These are phyloP conservation scores for Aspergillus biplanus DNA, from an alignment of 495 filamentous ascomycete species.

Conservation along the genomic window DNA sequence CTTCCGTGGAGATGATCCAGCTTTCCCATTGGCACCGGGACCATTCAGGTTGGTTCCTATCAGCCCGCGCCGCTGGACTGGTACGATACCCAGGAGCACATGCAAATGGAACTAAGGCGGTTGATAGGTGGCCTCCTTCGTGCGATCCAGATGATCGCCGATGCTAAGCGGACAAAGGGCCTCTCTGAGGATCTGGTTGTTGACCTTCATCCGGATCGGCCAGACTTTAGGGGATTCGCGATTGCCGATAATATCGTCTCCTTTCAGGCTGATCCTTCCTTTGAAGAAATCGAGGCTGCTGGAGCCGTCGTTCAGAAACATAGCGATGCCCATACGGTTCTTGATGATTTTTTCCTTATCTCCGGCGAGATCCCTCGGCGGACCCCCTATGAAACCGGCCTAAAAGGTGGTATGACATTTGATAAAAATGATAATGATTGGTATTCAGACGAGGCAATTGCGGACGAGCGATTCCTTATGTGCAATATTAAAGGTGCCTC, in stretches of 20 bases:
- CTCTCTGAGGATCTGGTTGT: conserved; percentile 38
- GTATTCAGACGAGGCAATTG: conserved; percentile 57
- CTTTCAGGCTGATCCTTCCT: conserved; percentile 61
- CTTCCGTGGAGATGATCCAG: conserved; percentile 75
- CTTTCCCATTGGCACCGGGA: conserved; percentile 74
- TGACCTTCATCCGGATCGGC: conserved; percentile 60
- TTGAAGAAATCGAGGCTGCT: conserved; percentile 52
- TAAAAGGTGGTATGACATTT: conserved; percentile 53
- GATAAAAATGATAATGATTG: conserved; percentile 50
- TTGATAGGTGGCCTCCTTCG: conserved; percentile 50
- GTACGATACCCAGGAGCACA: neutral
- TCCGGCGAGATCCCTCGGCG: conserved; percentile 61
- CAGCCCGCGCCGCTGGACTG: neutral
- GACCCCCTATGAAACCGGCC: conserved; percentile 57
- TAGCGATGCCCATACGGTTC: conserved; percentile 51
- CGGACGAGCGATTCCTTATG: conserved; percentile 62
- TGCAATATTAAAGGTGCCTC: conserved; percentile 59
- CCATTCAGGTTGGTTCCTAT: conserved; percentile 48
- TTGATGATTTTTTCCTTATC: conserved; percentile 59
- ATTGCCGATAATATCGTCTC: conserved; percentile 49
- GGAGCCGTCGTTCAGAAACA: conserved; percentile 52
- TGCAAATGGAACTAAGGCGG: conserved; percentile 12
- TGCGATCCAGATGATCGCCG: conserved; percentile 52
- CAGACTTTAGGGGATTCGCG: conserved; percentile 56
- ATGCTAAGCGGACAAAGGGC: conserved; percentile 43